These are phyloP conservation scores for Tolypocladium ovalisporum DNA, from an alignment of 2,329 filamentous ascomycete species.

Conservation along the genomic window DNA sequence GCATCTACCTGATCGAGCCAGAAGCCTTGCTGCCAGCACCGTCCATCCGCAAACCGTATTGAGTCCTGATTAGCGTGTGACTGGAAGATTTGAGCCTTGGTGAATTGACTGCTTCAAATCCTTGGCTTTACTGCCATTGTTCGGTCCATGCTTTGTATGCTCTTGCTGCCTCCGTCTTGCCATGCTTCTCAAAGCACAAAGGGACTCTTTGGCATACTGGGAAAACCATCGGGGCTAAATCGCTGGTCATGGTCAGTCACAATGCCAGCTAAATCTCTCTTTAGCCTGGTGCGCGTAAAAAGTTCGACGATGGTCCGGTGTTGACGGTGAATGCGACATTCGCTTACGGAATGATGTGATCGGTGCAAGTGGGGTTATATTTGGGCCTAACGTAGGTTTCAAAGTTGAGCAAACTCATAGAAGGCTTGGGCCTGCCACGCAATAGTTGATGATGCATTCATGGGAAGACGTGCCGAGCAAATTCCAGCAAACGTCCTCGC, in stretches of 20 bases:
- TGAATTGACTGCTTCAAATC: background rate
- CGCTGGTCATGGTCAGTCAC: background rate
- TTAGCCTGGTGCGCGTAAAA: background rate
- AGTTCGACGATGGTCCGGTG: background rate
- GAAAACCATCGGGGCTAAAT: background rate
- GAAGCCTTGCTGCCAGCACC: background rate
- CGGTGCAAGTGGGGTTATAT: background rate
- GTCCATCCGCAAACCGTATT: too few species aligned
- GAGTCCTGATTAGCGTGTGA: too few species aligned
- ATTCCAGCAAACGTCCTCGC: too few species aligned
- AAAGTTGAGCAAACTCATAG: too few species aligned
- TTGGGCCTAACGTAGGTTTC: too few species aligned
- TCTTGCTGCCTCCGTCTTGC: background rate
- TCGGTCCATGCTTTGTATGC: too few species aligned
- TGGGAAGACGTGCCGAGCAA: too few species aligned
- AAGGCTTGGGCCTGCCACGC: too few species aligned
- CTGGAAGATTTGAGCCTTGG: too few species aligned
- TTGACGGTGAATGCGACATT: background rate
- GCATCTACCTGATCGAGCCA: background rate
- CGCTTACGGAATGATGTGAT: background rate
- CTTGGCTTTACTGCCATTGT: too few species aligned
- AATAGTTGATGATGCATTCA: too few species aligned
- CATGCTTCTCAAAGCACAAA: background rate
- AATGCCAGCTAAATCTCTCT: background rate
- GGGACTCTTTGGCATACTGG: background rate